Evolutionary conservation across 164 flowering plant species (phyloP).

Genomic region (Tetrastigma voinierianum): DNA sequence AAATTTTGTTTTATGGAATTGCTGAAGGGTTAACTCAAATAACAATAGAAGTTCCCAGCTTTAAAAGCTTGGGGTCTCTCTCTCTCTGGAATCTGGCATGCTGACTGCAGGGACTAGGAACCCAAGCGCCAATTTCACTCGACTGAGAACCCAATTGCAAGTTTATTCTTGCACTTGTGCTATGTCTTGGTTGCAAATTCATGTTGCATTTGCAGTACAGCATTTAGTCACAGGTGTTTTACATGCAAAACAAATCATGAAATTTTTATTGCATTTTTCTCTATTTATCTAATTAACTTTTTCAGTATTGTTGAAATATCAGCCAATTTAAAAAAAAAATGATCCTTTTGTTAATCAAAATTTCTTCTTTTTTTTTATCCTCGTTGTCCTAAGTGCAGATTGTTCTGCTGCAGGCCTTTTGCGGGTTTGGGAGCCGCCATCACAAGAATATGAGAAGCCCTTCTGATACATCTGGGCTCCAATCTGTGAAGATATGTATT

Average conservation of each 20-base stretch:
- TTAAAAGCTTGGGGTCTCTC: neutral
- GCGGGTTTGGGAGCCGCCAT: constrained; percentile 56
- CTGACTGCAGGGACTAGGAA: neutral
- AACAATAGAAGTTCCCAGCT: neutral
- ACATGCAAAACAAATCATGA: neutral
- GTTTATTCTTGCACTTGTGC: too few species aligned
- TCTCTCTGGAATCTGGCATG: too few species aligned
- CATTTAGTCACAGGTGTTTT: neutral
- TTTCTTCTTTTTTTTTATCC: neutral
- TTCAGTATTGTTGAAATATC: neutral
- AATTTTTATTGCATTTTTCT: neutral
- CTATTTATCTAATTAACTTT: neutral
- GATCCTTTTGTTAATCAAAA: neutral
- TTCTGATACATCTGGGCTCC: constrained; percentile 33
- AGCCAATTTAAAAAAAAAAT: neutral
- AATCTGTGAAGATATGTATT: neutral
- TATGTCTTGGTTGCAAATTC: neutral
- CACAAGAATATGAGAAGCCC: constrained; percentile 54
- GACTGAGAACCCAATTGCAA: too few species aligned
- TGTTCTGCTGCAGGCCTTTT: constrained; percentile 40
- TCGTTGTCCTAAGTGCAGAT: constrained; percentile 2
- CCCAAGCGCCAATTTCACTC: too few species aligned
- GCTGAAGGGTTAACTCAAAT: neutral
- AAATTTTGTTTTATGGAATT: too few species aligned
- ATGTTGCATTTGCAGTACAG: neutral